Base-by-base conservation (phyloP, 140 eudicot genomes). In the Bidens hawaiensis region DNA sequence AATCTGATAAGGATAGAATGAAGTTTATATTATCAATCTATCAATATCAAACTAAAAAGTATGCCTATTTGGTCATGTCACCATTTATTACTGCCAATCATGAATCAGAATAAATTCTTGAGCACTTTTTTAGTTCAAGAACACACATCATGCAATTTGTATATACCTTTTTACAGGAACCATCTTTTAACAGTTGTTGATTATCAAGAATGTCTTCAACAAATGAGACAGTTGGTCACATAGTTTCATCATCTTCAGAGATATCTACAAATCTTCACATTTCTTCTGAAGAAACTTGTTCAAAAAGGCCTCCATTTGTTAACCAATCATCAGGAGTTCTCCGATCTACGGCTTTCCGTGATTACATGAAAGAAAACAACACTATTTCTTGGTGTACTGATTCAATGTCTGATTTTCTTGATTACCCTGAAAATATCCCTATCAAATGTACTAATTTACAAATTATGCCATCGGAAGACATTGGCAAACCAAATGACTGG, bases 221-320 rank as follows among this genome's bases (percentile, higher is more conserved):
- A 17, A 84, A 85, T 43, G 95, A 83, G 22, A 81, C 69, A 66
- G 84, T 78, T 60, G 96, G 94, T 53, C 96, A 84, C 69, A 72
- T 87, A 45, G 71, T 83, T 40, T 86, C 96, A 22, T 81, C 95
- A 28, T 77, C 97, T 54, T 76, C 96, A 57, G 88, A 79, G 63
- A 80, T 76, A 59, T 82, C 94, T 56, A 68, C 81, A 40, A 72
- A 84, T 76, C 94, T 90, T 73, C 94, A 86, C 9, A 45, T 71
- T 73, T 71, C 83, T 33, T 66, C 69, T 6, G 79, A 78, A 52
- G 94, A 75, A 65, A 72, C 76, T 66, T 77, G 76, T 64, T 81
- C 87, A 17, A 77, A 65, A 57, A 89, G 79, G 28, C 30, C 79
- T 34, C 77, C 95, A 30, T 90, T 73, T 64, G 69, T 79, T 33